Conservation (phyloP, 352 stramenopile species). For the Globisporangium yorkense region DNA sequence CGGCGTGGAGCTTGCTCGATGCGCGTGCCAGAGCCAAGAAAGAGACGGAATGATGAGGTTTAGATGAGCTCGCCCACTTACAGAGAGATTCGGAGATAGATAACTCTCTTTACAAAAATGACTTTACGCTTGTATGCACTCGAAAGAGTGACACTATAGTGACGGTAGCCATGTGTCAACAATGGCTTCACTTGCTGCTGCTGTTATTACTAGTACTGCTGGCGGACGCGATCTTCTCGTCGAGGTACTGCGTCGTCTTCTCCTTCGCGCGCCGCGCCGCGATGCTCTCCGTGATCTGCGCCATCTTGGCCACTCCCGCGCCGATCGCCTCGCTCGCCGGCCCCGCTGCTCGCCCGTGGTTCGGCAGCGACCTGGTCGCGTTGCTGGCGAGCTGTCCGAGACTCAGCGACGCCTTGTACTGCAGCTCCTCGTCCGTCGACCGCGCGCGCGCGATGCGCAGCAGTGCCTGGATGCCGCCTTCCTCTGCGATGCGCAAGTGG, state of each 20-base stretch:
- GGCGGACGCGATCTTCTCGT: constrained; percentile 52
- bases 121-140: no score
- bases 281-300: constrained; percentile 63
- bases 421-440: constrained; percentile 90
- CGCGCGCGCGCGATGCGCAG: constrained; percentile 88
- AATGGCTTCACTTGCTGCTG: neutral
- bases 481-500: constrained; percentile 93
- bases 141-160: neutral
- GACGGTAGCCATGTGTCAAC: neutral
- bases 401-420: constrained; percentile 94
- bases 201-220: no score
- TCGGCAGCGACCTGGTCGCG: constrained; percentile 69
- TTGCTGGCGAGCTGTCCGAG: constrained; percentile 92
- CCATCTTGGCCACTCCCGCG: constrained; percentile 70
- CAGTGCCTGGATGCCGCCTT: constrained; percentile 94
- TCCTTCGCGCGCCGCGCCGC: constrained; percentile 59
- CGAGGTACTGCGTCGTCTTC: constrained; percentile 73
- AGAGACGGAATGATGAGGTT: no score
- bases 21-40: neutral
- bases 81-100: no score
- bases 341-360: constrained; percentile 30
- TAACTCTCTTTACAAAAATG: no score
- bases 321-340: constrained; percentile 47
- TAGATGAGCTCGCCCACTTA: neutral
- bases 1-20: no score